Evolutionary conservation across 495 filamentous ascomycete species (phyloP).

Genomic region (Clohesyomyces aquaticus): DNA sequence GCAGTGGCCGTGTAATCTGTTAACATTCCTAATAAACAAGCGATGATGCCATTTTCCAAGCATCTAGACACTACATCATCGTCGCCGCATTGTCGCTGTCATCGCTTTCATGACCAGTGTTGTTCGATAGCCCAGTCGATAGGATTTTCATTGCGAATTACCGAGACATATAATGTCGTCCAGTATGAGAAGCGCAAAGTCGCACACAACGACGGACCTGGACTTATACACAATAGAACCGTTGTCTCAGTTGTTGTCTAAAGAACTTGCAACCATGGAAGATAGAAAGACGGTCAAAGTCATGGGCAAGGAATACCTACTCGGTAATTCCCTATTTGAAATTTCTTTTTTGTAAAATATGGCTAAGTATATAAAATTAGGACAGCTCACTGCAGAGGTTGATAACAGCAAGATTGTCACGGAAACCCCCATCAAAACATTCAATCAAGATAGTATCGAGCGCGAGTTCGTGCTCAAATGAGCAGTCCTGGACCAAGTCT

Average conservation of each 20-base stretch:
- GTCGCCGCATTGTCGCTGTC: conserved; percentile 1
- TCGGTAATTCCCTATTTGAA: no score
- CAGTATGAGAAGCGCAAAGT: conserved; percentile 6
- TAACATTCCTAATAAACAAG: neutral
- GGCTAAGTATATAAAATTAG: conserved; percentile 3
- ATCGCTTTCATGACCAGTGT: neutral
- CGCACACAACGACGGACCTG: conserved; percentile 7
- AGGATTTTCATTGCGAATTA: neutral
- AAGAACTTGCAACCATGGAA: conserved; percentile 5
- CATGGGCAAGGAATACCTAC: conserved; percentile 1
- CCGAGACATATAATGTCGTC: conserved; percentile 3
- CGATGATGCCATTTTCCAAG: neutral
- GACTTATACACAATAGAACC: conserved; percentile 6
- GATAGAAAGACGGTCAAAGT: conserved; percentile 1
- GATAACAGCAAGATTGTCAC: conserved; percentile 4
- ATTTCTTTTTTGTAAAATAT: neutral
- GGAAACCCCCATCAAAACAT: conserved; percentile 4
- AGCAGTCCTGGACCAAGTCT: conserved; percentile 1
- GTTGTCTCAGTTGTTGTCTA: conserved; percentile 6
- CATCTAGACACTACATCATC: neutral
- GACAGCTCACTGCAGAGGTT: neutral
- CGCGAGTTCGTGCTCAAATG: conserved; percentile 8
- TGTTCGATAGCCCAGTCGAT: conserved; percentile 1
- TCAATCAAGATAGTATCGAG: conserved; percentile 1
- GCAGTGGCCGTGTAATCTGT: neutral